Conservation (phyloP, 2,329 filamentous ascomycete species). For the Diaporthe eres region DNA sequence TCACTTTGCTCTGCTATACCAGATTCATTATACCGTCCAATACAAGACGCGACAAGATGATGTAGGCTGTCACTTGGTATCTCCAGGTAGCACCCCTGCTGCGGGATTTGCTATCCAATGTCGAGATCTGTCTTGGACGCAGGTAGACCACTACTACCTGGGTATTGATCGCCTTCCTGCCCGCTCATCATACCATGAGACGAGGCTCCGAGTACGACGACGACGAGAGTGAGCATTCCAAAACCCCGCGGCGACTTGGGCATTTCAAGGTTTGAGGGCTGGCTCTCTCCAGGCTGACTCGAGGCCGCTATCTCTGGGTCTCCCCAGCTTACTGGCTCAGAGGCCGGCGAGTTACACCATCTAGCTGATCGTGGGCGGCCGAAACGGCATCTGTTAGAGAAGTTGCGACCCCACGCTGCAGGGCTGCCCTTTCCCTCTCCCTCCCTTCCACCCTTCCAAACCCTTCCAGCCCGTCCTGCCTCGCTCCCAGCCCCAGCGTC, state of each 20-base stretch:
- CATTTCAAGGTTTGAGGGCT: neutral
- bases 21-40: neutral
- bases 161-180: neutral
- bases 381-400: conserved; percentile 38
- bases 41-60: neutral
- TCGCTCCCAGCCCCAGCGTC: conserved; percentile 11
- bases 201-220: conserved; percentile 11
- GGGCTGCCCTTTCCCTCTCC: neutral
- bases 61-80: conserved; percentile 13
- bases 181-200: conserved; percentile 20
- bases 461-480: neutral
- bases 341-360: conserved; percentile 38
- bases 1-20: neutral
- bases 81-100: conserved; percentile 20
- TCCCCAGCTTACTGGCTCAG: conserved; percentile 11
- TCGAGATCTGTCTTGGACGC: neutral
- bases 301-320: conserved; percentile 13
- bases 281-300: conserved; percentile 15
- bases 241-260: neutral
- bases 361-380: conserved; percentile 32
- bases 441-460: neutral
- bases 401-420: conserved; percentile 13
- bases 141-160: neutral
- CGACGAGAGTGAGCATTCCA: conserved; percentile 9
- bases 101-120: neutral